Conservation (phyloP, 140 eudicot genomes). For the Senecio squalidus region DNA sequence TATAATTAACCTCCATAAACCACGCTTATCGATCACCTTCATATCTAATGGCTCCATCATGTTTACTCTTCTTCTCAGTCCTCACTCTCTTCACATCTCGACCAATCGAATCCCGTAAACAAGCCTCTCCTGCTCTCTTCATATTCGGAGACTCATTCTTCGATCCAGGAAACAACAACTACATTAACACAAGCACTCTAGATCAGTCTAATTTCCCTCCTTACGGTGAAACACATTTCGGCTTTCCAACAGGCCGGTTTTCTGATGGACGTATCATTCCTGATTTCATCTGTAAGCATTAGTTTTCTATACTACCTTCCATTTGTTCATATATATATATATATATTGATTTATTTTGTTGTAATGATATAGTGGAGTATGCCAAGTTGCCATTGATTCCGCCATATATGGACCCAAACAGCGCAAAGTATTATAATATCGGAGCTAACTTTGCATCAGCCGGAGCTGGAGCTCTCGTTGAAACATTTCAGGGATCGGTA, state of each 20-base stretch:
- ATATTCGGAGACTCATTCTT: slow-evolving; percentile 67
- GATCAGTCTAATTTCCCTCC: slow-evolving; percentile 58
- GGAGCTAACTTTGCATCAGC: slow-evolving; percentile 72
- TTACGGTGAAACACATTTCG: slow-evolving; percentile 52
- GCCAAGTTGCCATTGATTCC: slow-evolving; percentile 48
- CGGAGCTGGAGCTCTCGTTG: slow-evolving; percentile 38
- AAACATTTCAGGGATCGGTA: slow-evolving; percentile 38
- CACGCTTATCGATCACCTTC: not conserved
- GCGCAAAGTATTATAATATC: slow-evolving; percentile 1
- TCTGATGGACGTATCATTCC: slow-evolving; percentile 65
- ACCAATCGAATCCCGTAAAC: slow-evolving; percentile 3
- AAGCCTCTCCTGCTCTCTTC: slow-evolving; percentile 19
- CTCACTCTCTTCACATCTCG: not conserved
- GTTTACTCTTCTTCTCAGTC: not conserved
- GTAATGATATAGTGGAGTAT: slow-evolving; percentile 30
- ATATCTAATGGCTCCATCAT: slow-evolving; percentile 4
- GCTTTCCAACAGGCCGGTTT: slow-evolving; percentile 62
- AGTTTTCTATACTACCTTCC: not conserved
- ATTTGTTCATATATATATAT: not conserved
- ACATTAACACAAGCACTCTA: slow-evolving; percentile 46
- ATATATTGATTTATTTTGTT: not conserved
- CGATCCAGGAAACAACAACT: slow-evolving; percentile 61
- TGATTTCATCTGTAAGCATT: slow-evolving; percentile 43
- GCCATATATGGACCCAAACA: slow-evolving; percentile 37
- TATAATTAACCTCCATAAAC: slow-evolving; percentile 4